phyloP scores from a whole-genome alignment of 2,329 filamentous ascomycete genomes.

The Lachnellula willkommii region DNA sequence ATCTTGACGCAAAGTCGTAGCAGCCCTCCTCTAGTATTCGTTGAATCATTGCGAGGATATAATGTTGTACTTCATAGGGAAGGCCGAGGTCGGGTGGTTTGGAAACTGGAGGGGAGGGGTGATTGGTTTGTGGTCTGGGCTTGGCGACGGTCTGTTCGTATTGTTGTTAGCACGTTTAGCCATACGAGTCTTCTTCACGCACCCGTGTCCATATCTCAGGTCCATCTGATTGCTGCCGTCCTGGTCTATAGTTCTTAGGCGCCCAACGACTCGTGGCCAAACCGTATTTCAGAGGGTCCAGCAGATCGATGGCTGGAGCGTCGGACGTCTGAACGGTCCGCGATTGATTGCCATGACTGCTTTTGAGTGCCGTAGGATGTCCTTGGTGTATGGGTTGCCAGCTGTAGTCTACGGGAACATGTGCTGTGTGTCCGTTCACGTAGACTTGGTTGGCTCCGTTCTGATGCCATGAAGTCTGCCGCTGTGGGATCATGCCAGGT shows the following conservation, averaged over 20 bases:
- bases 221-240: neutral
- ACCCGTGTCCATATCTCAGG: conserved; percentile 24
- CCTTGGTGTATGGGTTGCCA: neutral
- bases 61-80: conserved; percentile 33
- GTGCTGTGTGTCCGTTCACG: too few species aligned
- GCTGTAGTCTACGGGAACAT: too few species aligned
- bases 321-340: neutral
- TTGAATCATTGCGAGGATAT: conserved; percentile 29
- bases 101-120: neutral
- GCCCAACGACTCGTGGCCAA: conserved; percentile 26
- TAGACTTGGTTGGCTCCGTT: neutral
- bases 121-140: neutral
- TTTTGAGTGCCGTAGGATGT: neutral
- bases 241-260: conserved; percentile 7
- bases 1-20: conserved; percentile 27
- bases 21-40: conserved; percentile 30
- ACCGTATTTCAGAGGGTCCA: conserved; percentile 5
- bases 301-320: neutral
- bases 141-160: neutral
- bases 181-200: neutral
- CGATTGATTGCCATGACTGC: neutral
- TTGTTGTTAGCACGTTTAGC: neutral
- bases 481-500: neutral
- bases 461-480: neutral
- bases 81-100: conserved; percentile 23